Evolutionary conservation across 805 yeast genomes (phyloP).

Genomic region (Wickerhamomyces chambardii): DNA sequence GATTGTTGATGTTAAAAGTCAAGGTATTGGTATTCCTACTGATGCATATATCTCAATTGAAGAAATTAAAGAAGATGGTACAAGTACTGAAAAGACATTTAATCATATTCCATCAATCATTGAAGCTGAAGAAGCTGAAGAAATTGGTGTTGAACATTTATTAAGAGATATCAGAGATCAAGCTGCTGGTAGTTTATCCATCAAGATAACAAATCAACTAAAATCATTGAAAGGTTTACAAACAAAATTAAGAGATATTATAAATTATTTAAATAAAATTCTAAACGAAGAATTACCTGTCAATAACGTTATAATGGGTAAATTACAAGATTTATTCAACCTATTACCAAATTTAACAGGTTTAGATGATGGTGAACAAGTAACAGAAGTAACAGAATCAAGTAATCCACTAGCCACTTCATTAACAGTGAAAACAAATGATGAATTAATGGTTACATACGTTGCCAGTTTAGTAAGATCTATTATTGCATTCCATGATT

Average conservation of each 20-base stretch:
- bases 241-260: conserved; percentile 69
- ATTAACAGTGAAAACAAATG: conserved; percentile 88
- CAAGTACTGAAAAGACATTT: conserved; percentile 87
- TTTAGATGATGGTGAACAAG: conserved; percentile 23
- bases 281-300: conserved; percentile 67
- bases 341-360: conserved; percentile 70
- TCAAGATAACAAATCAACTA: conserved; percentile 81
- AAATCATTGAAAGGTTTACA: conserved; percentile 83
- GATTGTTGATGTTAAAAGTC: conserved; percentile 86
- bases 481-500: conserved; percentile 91
- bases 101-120: conserved; percentile 87
- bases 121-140: conserved; percentile 99
- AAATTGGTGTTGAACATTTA: conserved; percentile 96
- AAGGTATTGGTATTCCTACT: conserved; percentile 83
- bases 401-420: conserved; percentile 61
- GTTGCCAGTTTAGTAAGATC: conserved; percentile 86
- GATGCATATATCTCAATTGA: conserved; percentile 92
- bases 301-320: conserved; percentile 85
- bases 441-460: conserved; percentile 90
- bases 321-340: conserved; percentile 91
- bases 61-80: conserved; percentile 93
- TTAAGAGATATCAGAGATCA: conserved; percentile 92
- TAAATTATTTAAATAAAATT: conserved; percentile 69
- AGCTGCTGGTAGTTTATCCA: conserved; percentile 88
- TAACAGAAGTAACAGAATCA: conserved; percentile 18